Evolutionary conservation across 2,329 filamentous ascomycete species (phyloP).

Genomic region (Cladobotryum protrusum): DNA sequence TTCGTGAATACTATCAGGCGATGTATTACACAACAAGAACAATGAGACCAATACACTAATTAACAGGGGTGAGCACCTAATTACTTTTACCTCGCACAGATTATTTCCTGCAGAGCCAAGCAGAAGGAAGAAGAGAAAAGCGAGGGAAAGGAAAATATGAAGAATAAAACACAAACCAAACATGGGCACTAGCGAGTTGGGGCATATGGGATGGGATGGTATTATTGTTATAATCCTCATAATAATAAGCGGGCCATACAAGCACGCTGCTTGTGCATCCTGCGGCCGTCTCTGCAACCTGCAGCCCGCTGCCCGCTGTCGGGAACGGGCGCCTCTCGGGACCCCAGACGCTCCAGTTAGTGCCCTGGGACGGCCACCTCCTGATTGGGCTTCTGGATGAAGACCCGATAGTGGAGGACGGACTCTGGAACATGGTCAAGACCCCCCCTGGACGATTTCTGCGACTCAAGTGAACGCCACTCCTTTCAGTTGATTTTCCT

Average conservation of each 20-base stretch:
- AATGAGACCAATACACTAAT: too few relatives aligned
- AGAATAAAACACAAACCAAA: too few relatives aligned
- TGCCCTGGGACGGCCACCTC: neutral
- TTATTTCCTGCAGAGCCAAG: neutral
- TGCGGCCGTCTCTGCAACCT: constrained; percentile 35
- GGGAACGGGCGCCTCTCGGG: constrained; percentile 29
- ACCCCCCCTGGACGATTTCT: too few relatives aligned
- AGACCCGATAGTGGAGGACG: too few relatives aligned
- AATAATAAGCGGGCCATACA: neutral
- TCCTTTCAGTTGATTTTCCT: too few relatives aligned
- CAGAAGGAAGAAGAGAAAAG: neutral
- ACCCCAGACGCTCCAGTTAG: constrained; percentile 18
- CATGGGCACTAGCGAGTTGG: neutral
- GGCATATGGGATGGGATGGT: too few relatives aligned
- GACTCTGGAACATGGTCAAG: too few relatives aligned
- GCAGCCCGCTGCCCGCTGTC: constrained; percentile 21
- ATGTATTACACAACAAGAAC: too few relatives aligned
- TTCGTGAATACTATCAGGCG: too few relatives aligned
- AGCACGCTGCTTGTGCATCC: constrained; percentile 28
- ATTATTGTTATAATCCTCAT: neutral
- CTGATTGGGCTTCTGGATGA: too few relatives aligned
- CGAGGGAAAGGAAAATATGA: too few relatives aligned
- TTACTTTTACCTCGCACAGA: neutral
- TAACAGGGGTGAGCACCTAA: neutral
- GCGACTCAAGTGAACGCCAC: too few relatives aligned